phyloP scores from a whole-genome alignment of 345 rosid species.

The Capsella bursapastoris region DNA sequence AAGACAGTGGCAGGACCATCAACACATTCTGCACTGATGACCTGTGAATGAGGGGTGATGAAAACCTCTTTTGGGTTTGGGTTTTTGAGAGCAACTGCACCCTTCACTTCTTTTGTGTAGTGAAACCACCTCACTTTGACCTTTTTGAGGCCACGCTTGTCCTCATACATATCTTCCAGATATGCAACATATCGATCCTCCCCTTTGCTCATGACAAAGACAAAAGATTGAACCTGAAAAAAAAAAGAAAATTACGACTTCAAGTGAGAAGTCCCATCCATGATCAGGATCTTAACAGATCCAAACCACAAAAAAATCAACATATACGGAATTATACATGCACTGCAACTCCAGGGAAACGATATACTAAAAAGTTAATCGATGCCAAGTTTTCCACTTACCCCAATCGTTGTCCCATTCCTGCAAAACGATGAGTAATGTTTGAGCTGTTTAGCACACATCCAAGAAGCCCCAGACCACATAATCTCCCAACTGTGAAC shows the following conservation, averaged over 20 bases:
- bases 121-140: conserved; percentile 99
- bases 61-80: conserved; percentile 92
- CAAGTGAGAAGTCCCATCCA: conserved; percentile 32
- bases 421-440: conserved; percentile 90
- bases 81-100: conserved; percentile 67
- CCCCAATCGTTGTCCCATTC: conserved; percentile 81
- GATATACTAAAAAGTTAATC: conserved; percentile 10
- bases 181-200: conserved; percentile 82
- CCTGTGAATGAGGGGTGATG: conserved; percentile 90
- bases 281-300: conserved; percentile 23
- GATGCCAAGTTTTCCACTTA: conserved; percentile 47
- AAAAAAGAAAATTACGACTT: conserved; percentile 28
- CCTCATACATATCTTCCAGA: conserved; percentile 98
- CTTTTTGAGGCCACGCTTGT: conserved; percentile 90
- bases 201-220: conserved; percentile 90
- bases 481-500: conserved; percentile 72
- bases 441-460: conserved; percentile 90
- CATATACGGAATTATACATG: conserved; percentile 8
- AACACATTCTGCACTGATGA: conserved; percentile 94
- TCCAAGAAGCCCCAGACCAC: conserved; percentile 90
- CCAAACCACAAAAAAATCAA: conserved; percentile 1
- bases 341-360: background rate
- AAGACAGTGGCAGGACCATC: conserved; percentile 90
- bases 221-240: conserved; percentile 84
- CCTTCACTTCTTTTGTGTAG: conserved; percentile 85